These are phyloP conservation scores for Psilocybe tampanensis DNA, from an alignment of 768 basidiomycete genomes.

Conservation along the genomic window DNA sequence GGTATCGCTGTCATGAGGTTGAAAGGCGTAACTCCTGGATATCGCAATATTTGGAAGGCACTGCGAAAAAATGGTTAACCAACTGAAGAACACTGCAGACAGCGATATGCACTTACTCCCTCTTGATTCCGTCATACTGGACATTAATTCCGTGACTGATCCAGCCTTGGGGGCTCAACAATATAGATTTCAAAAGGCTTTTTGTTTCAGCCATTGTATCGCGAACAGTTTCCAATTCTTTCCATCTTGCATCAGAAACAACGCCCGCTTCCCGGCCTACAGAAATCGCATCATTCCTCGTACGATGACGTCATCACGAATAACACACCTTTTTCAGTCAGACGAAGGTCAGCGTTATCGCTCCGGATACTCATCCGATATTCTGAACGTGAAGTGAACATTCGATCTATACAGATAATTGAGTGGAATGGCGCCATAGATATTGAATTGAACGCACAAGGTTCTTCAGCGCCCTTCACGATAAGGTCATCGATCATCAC, in stretches of 20 bases:
- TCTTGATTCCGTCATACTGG: constrained; percentile 43
- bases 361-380: constrained; percentile 87
- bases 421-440: constrained; percentile 3
- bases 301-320: background rate
- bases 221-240: constrained; percentile 34
- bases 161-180: constrained; percentile 50
- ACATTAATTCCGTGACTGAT: constrained; percentile 42
- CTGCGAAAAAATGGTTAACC: constrained; percentile 38
- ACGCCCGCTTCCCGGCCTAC: constrained; percentile 45
- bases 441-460: constrained; percentile 57
- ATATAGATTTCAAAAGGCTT: constrained; percentile 34
- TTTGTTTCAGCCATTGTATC: constrained; percentile 36
- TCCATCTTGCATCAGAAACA: constrained; percentile 50
- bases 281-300: background rate
- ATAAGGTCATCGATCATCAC: constrained; percentile 94
- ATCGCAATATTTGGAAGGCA: constrained; percentile 73
- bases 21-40: constrained; percentile 50
- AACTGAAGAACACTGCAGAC: background rate
- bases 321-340: constrained; percentile 71
- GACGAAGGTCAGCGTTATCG: constrained; percentile 85
- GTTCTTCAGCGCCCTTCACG: constrained; percentile 88
- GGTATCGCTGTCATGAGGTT: constrained; percentile 49
- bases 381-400: constrained; percentile 92
- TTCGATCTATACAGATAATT: constrained; percentile 62
- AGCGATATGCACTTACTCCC: constrained; percentile 35